Evolutionary conservation across 2,329 filamentous ascomycete genomes (phyloP).

Genomic region (Sarocladiaceae sp.): DNA sequence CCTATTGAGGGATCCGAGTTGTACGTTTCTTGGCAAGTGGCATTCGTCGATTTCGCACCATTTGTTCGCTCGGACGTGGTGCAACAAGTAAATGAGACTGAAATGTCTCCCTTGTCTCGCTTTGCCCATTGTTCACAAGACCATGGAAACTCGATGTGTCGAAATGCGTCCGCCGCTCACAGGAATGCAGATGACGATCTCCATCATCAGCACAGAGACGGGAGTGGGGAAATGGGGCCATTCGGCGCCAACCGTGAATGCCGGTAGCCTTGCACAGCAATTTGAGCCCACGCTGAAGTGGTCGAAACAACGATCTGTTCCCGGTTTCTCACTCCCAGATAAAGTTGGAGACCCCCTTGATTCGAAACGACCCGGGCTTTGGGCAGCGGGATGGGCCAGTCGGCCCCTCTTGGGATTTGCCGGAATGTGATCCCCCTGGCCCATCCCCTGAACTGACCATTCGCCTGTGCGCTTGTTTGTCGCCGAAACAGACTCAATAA

Average conservation of each 20-base stretch:
- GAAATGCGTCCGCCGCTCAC: background rate
- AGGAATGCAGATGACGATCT: conserved; percentile 5
- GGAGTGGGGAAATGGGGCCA: background rate
- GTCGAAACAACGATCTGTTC: background rate
- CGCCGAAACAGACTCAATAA: conserved; percentile 2
- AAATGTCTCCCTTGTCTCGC: background rate
- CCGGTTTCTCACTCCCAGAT: background rate
- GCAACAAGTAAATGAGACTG: conserved; percentile 4
- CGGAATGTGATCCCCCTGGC: background rate
- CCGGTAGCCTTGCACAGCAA: background rate
- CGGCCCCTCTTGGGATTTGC: background rate
- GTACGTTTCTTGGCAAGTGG: background rate
- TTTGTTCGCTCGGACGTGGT: background rate
- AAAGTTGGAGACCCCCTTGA: background rate
- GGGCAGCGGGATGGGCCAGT: background rate
- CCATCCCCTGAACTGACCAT: background rate
- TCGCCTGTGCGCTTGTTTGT: background rate
- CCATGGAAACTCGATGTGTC: too few species aligned
- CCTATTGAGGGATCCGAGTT: conserved; percentile 2
- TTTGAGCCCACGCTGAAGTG: background rate
- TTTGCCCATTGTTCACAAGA: too few species aligned
- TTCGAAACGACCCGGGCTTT: background rate
- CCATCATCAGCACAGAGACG: background rate
- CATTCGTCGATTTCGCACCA: background rate
- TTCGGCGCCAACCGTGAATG: conserved; percentile 1